Conservation (phyloP, 352 stramenopile species). For the Pilasporangium apinafurcum region DNA sequence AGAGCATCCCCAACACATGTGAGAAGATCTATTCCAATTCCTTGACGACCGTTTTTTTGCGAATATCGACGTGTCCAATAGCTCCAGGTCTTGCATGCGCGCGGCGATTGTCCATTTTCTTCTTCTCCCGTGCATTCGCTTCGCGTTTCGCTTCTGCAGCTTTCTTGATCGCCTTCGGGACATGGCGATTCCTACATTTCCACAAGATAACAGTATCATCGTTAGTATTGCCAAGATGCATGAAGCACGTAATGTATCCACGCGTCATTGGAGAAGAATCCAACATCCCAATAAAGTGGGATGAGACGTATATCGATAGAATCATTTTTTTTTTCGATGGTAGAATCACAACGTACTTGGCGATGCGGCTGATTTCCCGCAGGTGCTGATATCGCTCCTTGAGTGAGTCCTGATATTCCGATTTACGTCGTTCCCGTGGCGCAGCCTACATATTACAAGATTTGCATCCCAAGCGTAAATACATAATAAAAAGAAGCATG, state of each 20-base stretch:
- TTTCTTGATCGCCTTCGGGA: conserved; percentile 98
- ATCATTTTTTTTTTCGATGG: no score
- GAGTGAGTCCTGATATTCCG: conserved; percentile 96
- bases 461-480: no score
- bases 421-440: conserved; percentile 83
- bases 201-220: background rate
- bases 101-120: conserved; percentile 83
- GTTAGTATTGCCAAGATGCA: no score
- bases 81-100: conserved; percentile 73
- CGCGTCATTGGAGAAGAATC: no score
- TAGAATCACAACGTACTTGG: conserved; percentile 67
- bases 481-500: background rate
- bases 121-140: conserved; percentile 65
- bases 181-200: conserved; percentile 82
- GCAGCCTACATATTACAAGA: no score
- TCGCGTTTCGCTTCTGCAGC: conserved; percentile 86
- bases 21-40: conserved; percentile 85
- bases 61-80: conserved; percentile 65
- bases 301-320: background rate
- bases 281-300: background rate
- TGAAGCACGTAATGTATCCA: background rate
- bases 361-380: conserved; percentile 93
- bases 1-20: no score
- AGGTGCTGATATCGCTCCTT: conserved; percentile 94
- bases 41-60: conserved; percentile 68